A percentile compares a stretch with the other conserved stretches of the same genome.
phyloP scores from a whole-genome alignment of 768 basidiomycete species.

The Cystobasidium tubakii region DNA sequence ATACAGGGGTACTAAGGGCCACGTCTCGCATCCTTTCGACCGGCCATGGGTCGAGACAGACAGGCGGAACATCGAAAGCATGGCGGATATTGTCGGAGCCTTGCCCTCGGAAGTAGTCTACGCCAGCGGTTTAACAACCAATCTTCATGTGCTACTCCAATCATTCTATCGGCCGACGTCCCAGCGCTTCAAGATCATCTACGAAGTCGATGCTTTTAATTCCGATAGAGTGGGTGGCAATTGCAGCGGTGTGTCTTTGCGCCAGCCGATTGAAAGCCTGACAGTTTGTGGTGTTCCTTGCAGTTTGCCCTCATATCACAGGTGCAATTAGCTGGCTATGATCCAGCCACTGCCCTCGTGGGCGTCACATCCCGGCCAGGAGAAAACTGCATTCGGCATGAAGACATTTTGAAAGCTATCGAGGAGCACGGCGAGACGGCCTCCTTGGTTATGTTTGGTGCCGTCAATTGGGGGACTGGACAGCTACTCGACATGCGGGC shows the following conservation, averaged over 20 bases:
- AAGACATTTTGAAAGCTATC: neutral
- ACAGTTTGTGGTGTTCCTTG: neutral
- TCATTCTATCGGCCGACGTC: neutral
- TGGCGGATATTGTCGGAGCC: neutral
- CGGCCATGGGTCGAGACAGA: constrained; percentile 6
- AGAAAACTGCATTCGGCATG: neutral
- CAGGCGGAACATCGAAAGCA: neutral
- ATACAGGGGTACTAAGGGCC: neutral
- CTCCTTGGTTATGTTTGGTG: neutral
- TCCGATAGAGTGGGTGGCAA: neutral
- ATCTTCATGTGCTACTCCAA: neutral
- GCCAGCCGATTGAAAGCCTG: too few relatives aligned
- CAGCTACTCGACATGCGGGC: neutral
- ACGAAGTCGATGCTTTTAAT: constrained; percentile 3
- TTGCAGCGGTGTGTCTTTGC: too few relatives aligned
- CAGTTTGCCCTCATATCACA: constrained; percentile 1
- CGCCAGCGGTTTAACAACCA: neutral
- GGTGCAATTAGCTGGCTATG: neutral
- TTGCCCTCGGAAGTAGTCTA: constrained; percentile 3
- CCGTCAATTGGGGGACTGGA: neutral
- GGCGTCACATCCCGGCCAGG: neutral
- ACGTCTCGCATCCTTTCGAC: constrained; percentile 1
- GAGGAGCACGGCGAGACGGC: neutral
- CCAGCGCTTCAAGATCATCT: neutral
- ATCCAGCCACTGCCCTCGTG: neutral